Evolutionary conservation across 352 stramenopile species (phyloP).

Genomic region (Phytophthora agathidicida): DNA sequence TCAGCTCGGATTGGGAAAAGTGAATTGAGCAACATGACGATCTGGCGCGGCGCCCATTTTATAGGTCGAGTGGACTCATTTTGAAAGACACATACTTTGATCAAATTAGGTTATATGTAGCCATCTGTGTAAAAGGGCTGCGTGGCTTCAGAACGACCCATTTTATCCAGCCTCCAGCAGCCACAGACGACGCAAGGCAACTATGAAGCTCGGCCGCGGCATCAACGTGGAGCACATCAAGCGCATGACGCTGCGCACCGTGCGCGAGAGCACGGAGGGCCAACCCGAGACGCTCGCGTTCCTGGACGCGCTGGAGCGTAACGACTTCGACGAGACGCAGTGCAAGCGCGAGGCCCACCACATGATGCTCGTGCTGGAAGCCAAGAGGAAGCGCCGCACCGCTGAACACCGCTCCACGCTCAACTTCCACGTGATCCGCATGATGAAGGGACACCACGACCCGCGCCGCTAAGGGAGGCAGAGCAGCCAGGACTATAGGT

Average conservation of each 20-base stretch:
- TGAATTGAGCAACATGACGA: constrained; percentile 9
- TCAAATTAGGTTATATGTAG: too few relatives aligned
- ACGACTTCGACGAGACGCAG: constrained; percentile 85
- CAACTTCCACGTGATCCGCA: constrained; percentile 90
- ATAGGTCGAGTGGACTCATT: background rate
- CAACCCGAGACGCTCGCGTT: constrained; percentile 85
- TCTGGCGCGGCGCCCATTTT: background rate
- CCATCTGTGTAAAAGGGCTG: too few relatives aligned
- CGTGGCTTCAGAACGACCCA: too few relatives aligned
- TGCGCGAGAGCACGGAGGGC: constrained; percentile 80
- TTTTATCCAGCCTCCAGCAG: constrained; percentile 2
- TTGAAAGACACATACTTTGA: too few relatives aligned
- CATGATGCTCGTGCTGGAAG: constrained; percentile 79
- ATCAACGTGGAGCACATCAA: constrained; percentile 90
- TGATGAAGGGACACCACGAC: constrained; percentile 78
- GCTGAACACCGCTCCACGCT: constrained; percentile 84
- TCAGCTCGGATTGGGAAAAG: background rate
- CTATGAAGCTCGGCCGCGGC: constrained; percentile 82
- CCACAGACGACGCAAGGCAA: constrained; percentile 26
- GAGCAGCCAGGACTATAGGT: constrained; percentile 7
- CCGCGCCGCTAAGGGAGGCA: constrained; percentile 19
- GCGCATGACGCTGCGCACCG: constrained; percentile 89
- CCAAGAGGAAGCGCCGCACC: constrained; percentile 65
- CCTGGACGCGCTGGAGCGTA: constrained; percentile 78
- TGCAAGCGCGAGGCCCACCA: constrained; percentile 86